phyloP scores from a whole-genome alignment of 257 asterid genomes.

The Nicotiana noctiflora region DNA sequence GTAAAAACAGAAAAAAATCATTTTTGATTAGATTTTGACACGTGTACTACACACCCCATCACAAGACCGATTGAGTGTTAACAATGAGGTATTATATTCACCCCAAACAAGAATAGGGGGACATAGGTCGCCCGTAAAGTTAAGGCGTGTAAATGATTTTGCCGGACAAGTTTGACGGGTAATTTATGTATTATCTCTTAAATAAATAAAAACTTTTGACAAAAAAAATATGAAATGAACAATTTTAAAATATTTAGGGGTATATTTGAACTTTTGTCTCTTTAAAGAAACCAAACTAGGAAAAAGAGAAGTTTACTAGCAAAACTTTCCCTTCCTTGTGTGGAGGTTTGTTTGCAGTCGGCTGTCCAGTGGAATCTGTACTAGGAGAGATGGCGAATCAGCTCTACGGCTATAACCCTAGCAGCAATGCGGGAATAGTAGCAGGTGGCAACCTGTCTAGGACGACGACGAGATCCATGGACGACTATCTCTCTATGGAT shows the following conservation, averaged over 20 bases:
- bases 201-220: neutral
- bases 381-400: slow-evolving; percentile 44
- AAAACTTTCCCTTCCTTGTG: neutral
- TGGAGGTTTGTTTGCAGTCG: neutral
- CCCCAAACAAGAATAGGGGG: no score
- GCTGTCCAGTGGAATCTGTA: neutral
- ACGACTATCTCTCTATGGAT: slow-evolving; percentile 35
- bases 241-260: neutral
- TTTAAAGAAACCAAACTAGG: neutral
- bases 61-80: no score
- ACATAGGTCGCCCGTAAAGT: no score
- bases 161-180: no score
- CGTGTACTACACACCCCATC: no score
- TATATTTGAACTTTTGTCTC: neutral
- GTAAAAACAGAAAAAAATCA: no score
- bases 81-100: no score
- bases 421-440: slow-evolving; percentile 31
- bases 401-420: slow-evolving; percentile 45
- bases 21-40: no score
- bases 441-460: slow-evolving; percentile 26
- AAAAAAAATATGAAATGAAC: neutral
- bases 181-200: no score
- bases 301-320: neutral
- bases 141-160: no score
- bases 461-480: slow-evolving; percentile 45